Conservation (phyloP, 177 flowering plant genomes). For the Telopea speciosissima region DNA sequence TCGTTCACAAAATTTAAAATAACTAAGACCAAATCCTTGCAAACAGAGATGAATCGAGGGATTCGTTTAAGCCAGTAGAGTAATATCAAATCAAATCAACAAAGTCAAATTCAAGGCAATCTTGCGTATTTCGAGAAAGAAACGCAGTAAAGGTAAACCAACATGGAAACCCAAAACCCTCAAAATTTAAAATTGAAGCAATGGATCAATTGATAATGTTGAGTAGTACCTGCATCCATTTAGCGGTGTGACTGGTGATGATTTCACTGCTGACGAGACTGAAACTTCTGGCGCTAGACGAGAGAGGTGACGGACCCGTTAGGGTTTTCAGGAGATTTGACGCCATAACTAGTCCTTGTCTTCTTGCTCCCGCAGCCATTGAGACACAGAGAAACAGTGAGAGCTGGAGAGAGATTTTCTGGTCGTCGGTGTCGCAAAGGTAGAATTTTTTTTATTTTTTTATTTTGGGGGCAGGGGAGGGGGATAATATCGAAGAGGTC, state of each 20-base stretch:
- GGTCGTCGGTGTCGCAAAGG: too few species aligned
- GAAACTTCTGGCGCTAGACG: slow-evolving; percentile 23
- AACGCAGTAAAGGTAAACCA: not conserved
- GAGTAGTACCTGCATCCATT: slow-evolving; percentile 59
- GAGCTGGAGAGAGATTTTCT: not conserved
- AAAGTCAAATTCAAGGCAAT: too few species aligned
- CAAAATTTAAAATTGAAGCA: too few species aligned
- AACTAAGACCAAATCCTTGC: too few species aligned
- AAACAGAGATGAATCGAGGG: not conserved
- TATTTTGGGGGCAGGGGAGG: too few species aligned
- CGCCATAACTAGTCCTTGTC: slow-evolving; percentile 19
- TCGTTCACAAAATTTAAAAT: too few species aligned
- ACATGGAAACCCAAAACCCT: too few species aligned
- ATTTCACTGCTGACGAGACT: slow-evolving; percentile 24
- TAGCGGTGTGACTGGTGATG: slow-evolving; percentile 44
- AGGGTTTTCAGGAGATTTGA: slow-evolving; percentile 34
- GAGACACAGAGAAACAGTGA: not conserved
- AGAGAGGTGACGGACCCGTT: slow-evolving; percentile 13
- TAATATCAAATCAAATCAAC: too few species aligned
- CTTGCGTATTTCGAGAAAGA: not conserved
- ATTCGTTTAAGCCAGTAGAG: not conserved
- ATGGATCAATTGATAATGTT: not conserved
- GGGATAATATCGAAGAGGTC: too few species aligned
- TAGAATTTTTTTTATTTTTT: too few species aligned
- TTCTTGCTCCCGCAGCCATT: slow-evolving; percentile 9